Conservation (phyloP, 2,329 filamentous ascomycete species). For the Penicillium sp. region DNA sequence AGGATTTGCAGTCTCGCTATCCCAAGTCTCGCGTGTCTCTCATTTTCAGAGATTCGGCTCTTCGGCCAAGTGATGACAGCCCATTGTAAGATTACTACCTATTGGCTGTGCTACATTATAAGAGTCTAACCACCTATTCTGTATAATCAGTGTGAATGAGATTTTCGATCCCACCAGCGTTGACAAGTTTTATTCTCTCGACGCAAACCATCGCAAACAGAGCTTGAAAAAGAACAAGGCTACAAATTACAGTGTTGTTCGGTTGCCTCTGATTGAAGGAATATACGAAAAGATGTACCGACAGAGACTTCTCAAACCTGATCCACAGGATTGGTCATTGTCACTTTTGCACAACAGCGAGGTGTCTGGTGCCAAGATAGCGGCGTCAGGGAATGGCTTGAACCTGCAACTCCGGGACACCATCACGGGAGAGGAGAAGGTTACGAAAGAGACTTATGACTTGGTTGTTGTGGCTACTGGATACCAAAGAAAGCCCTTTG, state of each 20-base stretch:
- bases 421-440: background rate
- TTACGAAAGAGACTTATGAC: slow-evolving; percentile 3
- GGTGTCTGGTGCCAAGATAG: background rate
- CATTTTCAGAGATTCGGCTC: slow-evolving; percentile 12
- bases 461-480: slow-evolving; percentile 13
- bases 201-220: background rate
- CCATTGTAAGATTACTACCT: slow-evolving; percentile 10
- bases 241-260: slow-evolving; percentile 14
- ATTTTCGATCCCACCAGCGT: slow-evolving; percentile 14
- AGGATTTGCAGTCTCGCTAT: slow-evolving; percentile 13
- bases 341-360: slow-evolving; percentile 2
- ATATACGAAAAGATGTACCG: slow-evolving; percentile 14
- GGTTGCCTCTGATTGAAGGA: slow-evolving; percentile 8
- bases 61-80: slow-evolving; percentile 14
- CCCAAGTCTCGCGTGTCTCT: slow-evolving; percentile 9
- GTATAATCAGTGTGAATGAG: slow-evolving; percentile 11
- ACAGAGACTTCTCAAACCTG: slow-evolving; percentile 3
- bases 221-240: slow-evolving; percentile 11
- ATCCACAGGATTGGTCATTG: slow-evolving; percentile 5
- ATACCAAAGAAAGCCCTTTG: slow-evolving; percentile 11
- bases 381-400: background rate
- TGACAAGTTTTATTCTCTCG: slow-evolving; percentile 13
- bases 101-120: background rate
- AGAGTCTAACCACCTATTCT: background rate
- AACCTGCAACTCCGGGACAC: slow-evolving; percentile 6